Evolutionary conservation across 2,329 filamentous ascomycete species (phyloP).

Genomic region (Microsporum audouinii): DNA sequence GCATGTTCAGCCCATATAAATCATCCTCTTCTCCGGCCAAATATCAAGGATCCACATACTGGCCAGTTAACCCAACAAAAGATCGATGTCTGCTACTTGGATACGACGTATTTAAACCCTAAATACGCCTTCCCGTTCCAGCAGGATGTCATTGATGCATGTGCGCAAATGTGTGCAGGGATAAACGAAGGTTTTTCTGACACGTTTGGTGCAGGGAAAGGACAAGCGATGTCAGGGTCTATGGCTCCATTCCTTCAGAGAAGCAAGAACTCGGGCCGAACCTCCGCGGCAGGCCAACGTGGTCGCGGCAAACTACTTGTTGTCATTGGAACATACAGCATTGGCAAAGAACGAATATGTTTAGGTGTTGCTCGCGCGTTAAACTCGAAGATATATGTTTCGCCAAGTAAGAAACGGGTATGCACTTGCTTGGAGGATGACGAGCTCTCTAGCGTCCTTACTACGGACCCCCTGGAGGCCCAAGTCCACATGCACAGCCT

Average conservation of each 20-base stretch:
- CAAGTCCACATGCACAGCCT: slow-evolving; percentile 97
- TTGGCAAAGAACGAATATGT: slow-evolving; percentile 94
- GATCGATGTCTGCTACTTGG: slow-evolving; percentile 91
- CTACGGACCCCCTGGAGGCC: slow-evolving; percentile 65
- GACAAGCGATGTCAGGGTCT: slow-evolving; percentile 47
- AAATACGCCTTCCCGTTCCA: slow-evolving; percentile 91
- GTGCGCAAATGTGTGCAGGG: slow-evolving; percentile 74
- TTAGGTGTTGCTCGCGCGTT: slow-evolving; percentile 81
- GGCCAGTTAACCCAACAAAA: slow-evolving; percentile 68
- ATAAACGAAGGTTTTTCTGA: slow-evolving; percentile 56
- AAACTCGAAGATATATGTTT: slow-evolving; percentile 78
- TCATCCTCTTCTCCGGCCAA: slow-evolving; percentile 70
- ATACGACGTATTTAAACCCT: slow-evolving; percentile 93
- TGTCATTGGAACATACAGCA: slow-evolving; percentile 92
- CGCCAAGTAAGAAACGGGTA: slow-evolving; percentile 70
- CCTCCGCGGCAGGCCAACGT: slow-evolving; percentile 5
- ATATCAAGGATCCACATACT: slow-evolving; percentile 56
- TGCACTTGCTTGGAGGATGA: slow-evolving; percentile 75
- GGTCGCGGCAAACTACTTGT: slow-evolving; percentile 57
- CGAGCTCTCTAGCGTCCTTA: slow-evolving; percentile 67
- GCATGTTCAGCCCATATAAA: slow-evolving; percentile 74
- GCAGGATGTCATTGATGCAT: slow-evolving; percentile 73
- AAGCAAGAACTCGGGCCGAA: not conserved
- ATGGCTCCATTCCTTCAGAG: slow-evolving; percentile 37
- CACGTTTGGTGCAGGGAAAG: slow-evolving; percentile 36